A percentile compares a stretch with the other conserved stretches of the same genome.
Conservation (phyloP, 179 eudicot species). For the Nepenthes alata region DNA sequence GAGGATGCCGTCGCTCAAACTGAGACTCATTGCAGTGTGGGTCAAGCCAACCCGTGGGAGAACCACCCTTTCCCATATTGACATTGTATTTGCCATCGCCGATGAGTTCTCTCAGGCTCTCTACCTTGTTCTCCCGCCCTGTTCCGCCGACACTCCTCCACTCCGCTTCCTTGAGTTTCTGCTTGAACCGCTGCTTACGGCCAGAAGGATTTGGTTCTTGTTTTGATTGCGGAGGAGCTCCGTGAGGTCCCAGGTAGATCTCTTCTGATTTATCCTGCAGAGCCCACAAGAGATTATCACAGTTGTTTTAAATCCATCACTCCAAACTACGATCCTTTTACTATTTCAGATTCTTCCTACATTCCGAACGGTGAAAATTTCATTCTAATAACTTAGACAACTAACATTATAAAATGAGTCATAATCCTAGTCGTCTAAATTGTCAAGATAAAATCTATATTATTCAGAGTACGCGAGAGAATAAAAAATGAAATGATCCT, state of each 20-base stretch:
- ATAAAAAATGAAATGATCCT: too few relatives aligned
- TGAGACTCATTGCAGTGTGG: constrained; percentile 81
- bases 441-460: too few relatives aligned
- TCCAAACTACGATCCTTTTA: too few relatives aligned
- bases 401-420: too few relatives aligned
- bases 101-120: constrained; percentile 68
- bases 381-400: too few relatives aligned
- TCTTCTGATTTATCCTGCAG: constrained; percentile 55
- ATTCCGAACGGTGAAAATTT: too few relatives aligned
- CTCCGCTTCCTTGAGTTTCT: constrained; percentile 89
- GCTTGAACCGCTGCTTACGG: constrained; percentile 73
- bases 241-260: constrained; percentile 93
- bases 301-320: too few relatives aligned
- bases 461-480: too few relatives aligned
- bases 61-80: constrained; percentile 38
- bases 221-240: constrained; percentile 79
- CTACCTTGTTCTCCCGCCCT: constrained; percentile 73
- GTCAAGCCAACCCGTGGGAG: constrained; percentile 83
- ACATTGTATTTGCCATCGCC: constrained; percentile 33
- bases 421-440: too few relatives aligned
- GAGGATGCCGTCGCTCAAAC: constrained; percentile 37
- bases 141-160: constrained; percentile 29
- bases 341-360: too few relatives aligned
- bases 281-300: neutral
- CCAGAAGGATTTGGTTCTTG: constrained; percentile 46